Conservation (phyloP, 768 basidiomycete species). For the Amanita inopinata region DNA sequence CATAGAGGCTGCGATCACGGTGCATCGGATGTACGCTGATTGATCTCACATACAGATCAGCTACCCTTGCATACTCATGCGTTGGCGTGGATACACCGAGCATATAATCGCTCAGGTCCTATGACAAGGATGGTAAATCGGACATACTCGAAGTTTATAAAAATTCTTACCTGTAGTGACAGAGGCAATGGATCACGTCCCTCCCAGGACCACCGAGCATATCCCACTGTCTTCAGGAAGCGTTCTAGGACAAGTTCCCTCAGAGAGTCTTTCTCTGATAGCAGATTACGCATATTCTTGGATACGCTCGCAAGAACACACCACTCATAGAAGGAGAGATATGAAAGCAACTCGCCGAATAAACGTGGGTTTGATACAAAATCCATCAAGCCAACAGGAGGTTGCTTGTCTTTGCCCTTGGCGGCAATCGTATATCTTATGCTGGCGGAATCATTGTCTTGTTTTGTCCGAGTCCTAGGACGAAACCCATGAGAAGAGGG, state of each 20-base stretch:
- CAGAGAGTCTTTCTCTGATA: constrained; percentile 41
- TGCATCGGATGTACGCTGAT: constrained; percentile 30
- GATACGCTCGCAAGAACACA: constrained; percentile 47
- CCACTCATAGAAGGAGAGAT: constrained; percentile 69
- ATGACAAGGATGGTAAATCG: constrained; percentile 10
- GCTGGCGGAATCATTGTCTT: constrained; percentile 2
- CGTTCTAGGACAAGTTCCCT: constrained; percentile 61
- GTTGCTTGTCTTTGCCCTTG: constrained; percentile 7
- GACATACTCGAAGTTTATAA: neutral
- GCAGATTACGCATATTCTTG: constrained; percentile 36
- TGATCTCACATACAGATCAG: constrained; percentile 48
- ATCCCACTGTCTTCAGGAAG: constrained; percentile 64
- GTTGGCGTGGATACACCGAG: constrained; percentile 67
- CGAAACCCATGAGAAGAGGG: constrained; percentile 17
- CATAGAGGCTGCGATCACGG: constrained; percentile 29
- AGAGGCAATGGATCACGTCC: constrained; percentile 54
- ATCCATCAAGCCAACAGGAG: constrained; percentile 39
- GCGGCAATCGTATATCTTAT: neutral
- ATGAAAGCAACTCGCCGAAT: constrained; percentile 43
- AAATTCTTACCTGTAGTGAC: constrained; percentile 44
- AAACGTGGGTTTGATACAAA: constrained; percentile 48
- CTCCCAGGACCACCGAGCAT: constrained; percentile 53
- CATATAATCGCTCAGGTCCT: constrained; percentile 79
- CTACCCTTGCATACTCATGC: constrained; percentile 59
- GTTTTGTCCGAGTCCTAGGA: constrained; percentile 7